Evolutionary conservation across 495 filamentous ascomycete species (phyloP).

Genomic region (Hypoxylon lienhwacheense): DNA sequence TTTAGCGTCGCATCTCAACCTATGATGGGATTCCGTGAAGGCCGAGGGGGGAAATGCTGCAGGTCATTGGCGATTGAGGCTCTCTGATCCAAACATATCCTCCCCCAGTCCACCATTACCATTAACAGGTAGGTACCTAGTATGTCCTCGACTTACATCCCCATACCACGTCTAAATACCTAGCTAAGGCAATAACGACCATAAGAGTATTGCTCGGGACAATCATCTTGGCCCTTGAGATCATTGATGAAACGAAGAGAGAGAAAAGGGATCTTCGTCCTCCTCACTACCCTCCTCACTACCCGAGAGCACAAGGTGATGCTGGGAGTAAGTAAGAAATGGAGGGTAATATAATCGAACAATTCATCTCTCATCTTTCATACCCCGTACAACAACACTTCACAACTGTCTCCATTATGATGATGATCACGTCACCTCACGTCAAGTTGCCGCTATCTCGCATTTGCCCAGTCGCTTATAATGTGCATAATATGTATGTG

Average conservation of each 20-base stretch:
- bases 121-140: too few relatives aligned
- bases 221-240: too few relatives aligned
- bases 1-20: constrained; percentile 24
- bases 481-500: not conserved
- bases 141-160: too few relatives aligned
- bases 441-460: constrained; percentile 30
- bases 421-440: constrained; percentile 33
- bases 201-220: too few relatives aligned
- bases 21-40: constrained; percentile 21
- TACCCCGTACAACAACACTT: not conserved
- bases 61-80: constrained; percentile 25
- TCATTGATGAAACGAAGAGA: too few relatives aligned
- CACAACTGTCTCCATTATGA: not conserved
- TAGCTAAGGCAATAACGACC: too few relatives aligned
- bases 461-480: constrained; percentile 22
- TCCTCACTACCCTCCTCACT: too few relatives aligned
- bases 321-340: too few relatives aligned
- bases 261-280: too few relatives aligned
- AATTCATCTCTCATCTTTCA: constrained; percentile 1
- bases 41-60: constrained; percentile 21
- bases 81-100: constrained; percentile 28
- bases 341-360: constrained; percentile 26
- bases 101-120: not conserved
- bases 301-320: too few relatives aligned
- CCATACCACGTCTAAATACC: too few relatives aligned